Base-by-base conservation (phyloP, 2,329 filamentous ascomycete genomes). In the Neonectria faginata region DNA sequence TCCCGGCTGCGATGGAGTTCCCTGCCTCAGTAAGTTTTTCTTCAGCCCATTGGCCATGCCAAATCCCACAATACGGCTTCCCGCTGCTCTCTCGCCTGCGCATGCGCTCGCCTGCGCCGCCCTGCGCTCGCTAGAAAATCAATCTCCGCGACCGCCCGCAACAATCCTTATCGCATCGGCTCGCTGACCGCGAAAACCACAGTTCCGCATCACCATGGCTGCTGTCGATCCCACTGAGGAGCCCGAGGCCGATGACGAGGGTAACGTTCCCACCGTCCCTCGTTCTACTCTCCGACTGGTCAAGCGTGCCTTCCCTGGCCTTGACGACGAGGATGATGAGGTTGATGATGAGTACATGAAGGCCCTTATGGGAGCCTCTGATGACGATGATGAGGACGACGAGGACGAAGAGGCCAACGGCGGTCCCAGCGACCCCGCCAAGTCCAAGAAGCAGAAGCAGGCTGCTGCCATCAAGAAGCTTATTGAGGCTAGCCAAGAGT, bases 171-270 rank as follows among this genome's bases (percentile, higher is more conserved):
- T 50, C 20, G 51, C 31, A 47, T 31, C 47, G 29, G 45, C 20
- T 62, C 45, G 60, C 69, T 69, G 50, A 72, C 60, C 50, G n/a
- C 53, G 58, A 67, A 71, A 69, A 57, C 58, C 44, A 29, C 75
- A 97, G 94, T 97, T 97, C 84, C 93, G 93, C 79, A 93, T 99
- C 77, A 98, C 94, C 76, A 99, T 99, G 96, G 96, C 97, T 75
- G 96, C 96, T 70, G 91, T 99, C 79, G 95, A 99, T 79, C 96
- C 96, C 63, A 93, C 89, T 75, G 92, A 92, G 74, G 85, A 89
- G 73, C 86, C 90, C 39, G 87, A 93, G 79, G 85, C 85, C 64
- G 89, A 90, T 71, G 85, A 85, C 62, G 86, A 87, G 57, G 86
- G 85, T 73, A 88, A 90, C 75, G 80, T 87, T 65, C 87, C 87